phyloP scores from a whole-genome alignment of 2,329 filamentous ascomycete genomes.

The Gnomoniopsis sp. region DNA sequence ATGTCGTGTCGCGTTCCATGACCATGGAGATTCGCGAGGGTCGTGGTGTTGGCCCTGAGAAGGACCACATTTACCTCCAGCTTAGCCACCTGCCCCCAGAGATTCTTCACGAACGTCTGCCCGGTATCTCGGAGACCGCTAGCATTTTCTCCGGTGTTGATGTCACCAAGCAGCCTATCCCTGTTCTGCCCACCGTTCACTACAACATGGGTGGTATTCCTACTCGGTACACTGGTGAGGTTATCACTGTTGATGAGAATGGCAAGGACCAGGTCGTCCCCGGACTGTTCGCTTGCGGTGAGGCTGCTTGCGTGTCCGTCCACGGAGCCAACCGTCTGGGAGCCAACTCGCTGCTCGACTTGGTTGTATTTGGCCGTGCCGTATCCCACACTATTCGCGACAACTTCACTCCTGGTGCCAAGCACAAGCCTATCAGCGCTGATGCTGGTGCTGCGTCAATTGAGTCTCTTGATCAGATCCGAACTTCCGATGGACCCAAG shows the following conservation, averaged over 20 bases:
- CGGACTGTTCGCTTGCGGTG: slow-evolving; percentile 92
- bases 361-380: slow-evolving; percentile 96
- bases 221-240: slow-evolving; percentile 95
- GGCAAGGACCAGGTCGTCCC: slow-evolving; percentile 93
- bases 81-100: slow-evolving; percentile 91
- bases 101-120: slow-evolving; percentile 91
- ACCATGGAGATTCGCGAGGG: slow-evolving; percentile 97
- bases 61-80: slow-evolving; percentile 98
- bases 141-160: slow-evolving; percentile 97
- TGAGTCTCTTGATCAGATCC: slow-evolving; percentile 77
- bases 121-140: slow-evolving; percentile 97
- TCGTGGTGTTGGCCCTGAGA: slow-evolving; percentile 92
- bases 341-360: slow-evolving; percentile 95
- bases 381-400: slow-evolving; percentile 97
- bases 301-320: slow-evolving; percentile 95
- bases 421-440: slow-evolving; percentile 73
- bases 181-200: slow-evolving; percentile 93
- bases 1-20: slow-evolving; percentile 97
- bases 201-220: slow-evolving; percentile 99
- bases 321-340: slow-evolving; percentile 97
- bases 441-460: slow-evolving; percentile 90
- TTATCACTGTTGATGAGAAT: slow-evolving; percentile 78
- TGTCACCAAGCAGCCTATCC: slow-evolving; percentile 94
- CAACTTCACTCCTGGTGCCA: slow-evolving; percentile 80
- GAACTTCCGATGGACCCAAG: slow-evolving; percentile 80